Base-by-base conservation (phyloP, 148 eudicot genomes). In the Rhododendron ovatum region DNA sequence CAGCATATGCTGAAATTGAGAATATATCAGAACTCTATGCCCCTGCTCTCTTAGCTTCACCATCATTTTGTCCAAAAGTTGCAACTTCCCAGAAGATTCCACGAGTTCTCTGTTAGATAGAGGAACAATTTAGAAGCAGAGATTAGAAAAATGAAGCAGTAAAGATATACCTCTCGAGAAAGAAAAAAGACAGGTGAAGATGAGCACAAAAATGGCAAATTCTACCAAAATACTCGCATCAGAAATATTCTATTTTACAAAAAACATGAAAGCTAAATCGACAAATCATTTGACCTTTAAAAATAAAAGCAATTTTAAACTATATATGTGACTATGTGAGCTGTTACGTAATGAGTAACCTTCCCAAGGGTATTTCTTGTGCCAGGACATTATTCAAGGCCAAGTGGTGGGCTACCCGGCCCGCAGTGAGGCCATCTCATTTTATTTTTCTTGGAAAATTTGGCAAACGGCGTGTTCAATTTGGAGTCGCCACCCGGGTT, bases 1-100 rank as follows among this genome's bases (percentile, higher is more conserved):
- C 89, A 98, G 89, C 98, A 96, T 95, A 90, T 92, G 95, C 90
- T 93, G 98, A 92, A 98, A 98, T 83, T 98, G 99, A 35, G 99
- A 86, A 91, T 98, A 98, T 82, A 98, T 91, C 77, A 98, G 93
- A 89, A 98, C 99, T 90, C 99, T 92, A 81, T 98, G 98, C 30
- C 99, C 99, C 90, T 95, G 96, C 86, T 98, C 98, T 92, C 92
- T 95, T 73, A 98, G 98, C 88, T 91, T 98, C 85, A 94, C 91
- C 98, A 98, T 94, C 98, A 98, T 93, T 90, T 95, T 98, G 90
- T 98, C 96, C 89, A 98, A 74, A 82, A 98, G 91, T 63, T 93
- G 96, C 88, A 98, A 86, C 85, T 98, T 98, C 41, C 99, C 98
- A 71, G 98, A 94, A 67, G 98, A 86, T 88, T 98, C 99, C 88